Evolutionary conservation across 2,329 filamentous ascomycete genomes (phyloP), one percentile per base, ranked within the genome.

Genomic region (Alternaria sp.): DNA sequence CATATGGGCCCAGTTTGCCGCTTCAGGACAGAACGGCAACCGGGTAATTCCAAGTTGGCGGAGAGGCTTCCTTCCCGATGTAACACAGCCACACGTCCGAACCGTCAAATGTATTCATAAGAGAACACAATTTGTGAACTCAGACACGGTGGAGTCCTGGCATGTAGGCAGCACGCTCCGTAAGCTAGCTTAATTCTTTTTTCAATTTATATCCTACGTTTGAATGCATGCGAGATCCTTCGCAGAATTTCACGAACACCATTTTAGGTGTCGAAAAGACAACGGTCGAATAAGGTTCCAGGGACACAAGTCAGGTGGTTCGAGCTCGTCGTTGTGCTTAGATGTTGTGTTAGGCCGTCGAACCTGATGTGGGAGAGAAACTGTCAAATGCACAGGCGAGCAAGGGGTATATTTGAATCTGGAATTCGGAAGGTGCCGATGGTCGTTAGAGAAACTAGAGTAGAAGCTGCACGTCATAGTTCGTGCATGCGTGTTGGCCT

Each of bases 381-480:
- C 32, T 42, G 53, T 49, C 51, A 44, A 47, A 46, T 36, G 34
- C 30, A 47, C 28, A 42, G 43, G 34, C 48, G 39, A 38, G 36
- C 42, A 36, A 52, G 26, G 24, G 39, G 22, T 18, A 41, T 39
- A 11, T 32, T 36, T 18, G n/a, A 51, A 49, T 39, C 26, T 43
- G 39, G 34, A 28, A 47, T 43, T 52, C 49, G 49, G 38, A n/a
- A 39, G 44, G 36, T 51, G 32, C 22, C n/a, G 46, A 54, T 43
- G 54, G 26, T 41, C 39, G 20, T 42, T 28, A 12, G 18, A 49
- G 46, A 51, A 55, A 32, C 53, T 54, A 32, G 28, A 54, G 26
- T 28, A 36, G 34, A 38, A 53, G 43, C 51, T 64, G 62, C 62
- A 62, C 54, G 59, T 61, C 59, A 64, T 62, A 54, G 42, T 42